A percentile compares a stretch with the other conserved stretches of the same genome.
phyloP scores from a whole-genome alignment of 805 yeast species.

The Pichia gijzeniarum region DNA sequence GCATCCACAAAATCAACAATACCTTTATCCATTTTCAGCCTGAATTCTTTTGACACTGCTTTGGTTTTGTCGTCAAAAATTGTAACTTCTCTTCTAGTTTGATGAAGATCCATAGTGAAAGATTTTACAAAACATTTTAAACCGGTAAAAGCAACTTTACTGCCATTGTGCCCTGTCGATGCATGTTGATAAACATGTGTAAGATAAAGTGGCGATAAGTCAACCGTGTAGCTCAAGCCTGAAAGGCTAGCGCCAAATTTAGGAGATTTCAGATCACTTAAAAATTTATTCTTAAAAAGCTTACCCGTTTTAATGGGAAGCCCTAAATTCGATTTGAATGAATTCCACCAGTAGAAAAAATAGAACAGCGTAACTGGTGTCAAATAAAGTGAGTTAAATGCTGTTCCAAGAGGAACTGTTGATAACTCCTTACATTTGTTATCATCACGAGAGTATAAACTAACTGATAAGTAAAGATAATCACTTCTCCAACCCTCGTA shows the following conservation, averaged over 20 bases:
- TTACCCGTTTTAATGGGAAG: conserved; percentile 74
- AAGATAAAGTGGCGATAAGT: conserved; percentile 64
- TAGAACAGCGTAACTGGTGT: conserved; percentile 62
- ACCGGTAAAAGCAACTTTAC: conserved; percentile 56
- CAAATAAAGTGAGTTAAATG: conserved; percentile 70
- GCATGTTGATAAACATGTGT: conserved; percentile 64
- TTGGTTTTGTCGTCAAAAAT: conserved; percentile 33
- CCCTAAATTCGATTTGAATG: conserved; percentile 72
- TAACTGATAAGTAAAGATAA: conserved; percentile 66
- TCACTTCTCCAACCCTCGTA: conserved; percentile 76
- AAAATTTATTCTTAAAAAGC: conserved; percentile 49
- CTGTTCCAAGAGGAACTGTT: conserved; percentile 15
- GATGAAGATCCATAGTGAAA: conserved; percentile 63
- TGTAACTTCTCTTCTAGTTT: conserved; percentile 38
- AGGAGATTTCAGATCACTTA: conserved; percentile 20
- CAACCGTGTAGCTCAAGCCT: conserved; percentile 75
- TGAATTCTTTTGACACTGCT: conserved; percentile 39
- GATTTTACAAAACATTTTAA: conserved; percentile 52
- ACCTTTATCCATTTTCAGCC: conserved; percentile 61
- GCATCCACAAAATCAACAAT: conserved; percentile 61
- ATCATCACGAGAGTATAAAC: conserved; percentile 38
- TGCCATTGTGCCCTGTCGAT: conserved; percentile 32
- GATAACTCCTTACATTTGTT: conserved; percentile 11
- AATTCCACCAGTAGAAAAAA: conserved; percentile 80
- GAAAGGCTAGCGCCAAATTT: conserved; percentile 37